Evolutionary conservation across 768 basidiomycete species (phyloP).

Genomic region (Rubroboletus satanas): DNA sequence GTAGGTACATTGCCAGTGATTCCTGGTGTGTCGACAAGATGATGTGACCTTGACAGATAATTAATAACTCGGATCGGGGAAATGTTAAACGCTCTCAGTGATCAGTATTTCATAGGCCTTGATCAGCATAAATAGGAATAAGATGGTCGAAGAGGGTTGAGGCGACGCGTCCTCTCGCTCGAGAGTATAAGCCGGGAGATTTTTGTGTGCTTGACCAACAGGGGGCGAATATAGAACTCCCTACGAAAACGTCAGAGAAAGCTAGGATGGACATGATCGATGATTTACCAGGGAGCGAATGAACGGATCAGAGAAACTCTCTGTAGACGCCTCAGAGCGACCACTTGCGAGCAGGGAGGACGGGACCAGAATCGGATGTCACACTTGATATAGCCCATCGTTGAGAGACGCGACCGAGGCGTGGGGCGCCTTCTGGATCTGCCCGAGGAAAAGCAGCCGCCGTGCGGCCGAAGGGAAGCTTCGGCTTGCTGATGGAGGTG

Average conservation of each 20-base stretch:
- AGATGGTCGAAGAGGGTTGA: no score
- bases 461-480: no score
- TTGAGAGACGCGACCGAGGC: constrained; percentile 15
- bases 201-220: constrained; percentile 26
- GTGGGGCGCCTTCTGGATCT: neutral
- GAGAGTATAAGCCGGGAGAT: neutral
- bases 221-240: constrained; percentile 7
- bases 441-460: no score
- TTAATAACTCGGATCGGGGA: no score
- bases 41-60: no score
- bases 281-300: constrained; percentile 53
- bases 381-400: constrained; percentile 34
- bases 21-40: no score
- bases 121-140: no score
- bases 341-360: constrained; percentile 51
- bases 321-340: constrained; percentile 60
- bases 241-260: constrained; percentile 6
- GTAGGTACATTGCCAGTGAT: no score
- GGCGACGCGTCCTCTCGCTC: no score
- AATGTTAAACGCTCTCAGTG: no score
- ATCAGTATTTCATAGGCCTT: no score
- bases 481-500: no score
- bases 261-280: constrained; percentile 15
- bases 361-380: constrained; percentile 45
- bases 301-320: constrained; percentile 48